Conservation (phyloP, 2,329 filamentous ascomycete genomes). For the Grosmannia penicillata region DNA sequence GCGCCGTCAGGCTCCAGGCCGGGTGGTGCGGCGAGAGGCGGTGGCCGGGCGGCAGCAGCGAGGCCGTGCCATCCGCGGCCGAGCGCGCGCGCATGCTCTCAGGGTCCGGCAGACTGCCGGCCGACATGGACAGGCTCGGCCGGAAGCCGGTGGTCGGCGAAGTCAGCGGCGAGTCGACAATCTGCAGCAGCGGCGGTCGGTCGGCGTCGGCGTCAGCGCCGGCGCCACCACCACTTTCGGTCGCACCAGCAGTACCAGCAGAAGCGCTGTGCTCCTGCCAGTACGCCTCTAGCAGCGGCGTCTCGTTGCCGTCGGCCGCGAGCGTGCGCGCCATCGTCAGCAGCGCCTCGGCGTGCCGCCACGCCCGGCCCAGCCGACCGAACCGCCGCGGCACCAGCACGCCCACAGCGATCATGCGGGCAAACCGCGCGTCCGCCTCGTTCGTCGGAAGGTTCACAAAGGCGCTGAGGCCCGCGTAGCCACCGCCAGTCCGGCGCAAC, state of each 20-base stretch:
- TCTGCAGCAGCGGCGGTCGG: slow-evolving; percentile 20
- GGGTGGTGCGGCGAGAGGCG: slow-evolving; percentile 68
- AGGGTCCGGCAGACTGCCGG: slow-evolving; percentile 27
- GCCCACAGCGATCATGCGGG: slow-evolving; percentile 84
- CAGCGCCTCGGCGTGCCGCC: slow-evolving; percentile 69
- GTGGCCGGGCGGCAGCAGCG: slow-evolving; percentile 45
- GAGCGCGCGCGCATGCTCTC: slow-evolving; percentile 43
- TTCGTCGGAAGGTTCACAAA: slow-evolving; percentile 76
- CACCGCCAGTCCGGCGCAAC: slow-evolving; percentile 21
- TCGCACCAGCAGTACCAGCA: slow-evolving; percentile 12
- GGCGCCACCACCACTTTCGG: neutral
- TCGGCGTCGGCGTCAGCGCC: no score
- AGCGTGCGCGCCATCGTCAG: slow-evolving; percentile 57
- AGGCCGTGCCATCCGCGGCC: slow-evolving; percentile 43
- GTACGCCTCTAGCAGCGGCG: slow-evolving; percentile 56
- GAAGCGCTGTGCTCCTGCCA: slow-evolving; percentile 52
- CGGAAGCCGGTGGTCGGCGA: slow-evolving; percentile 33
- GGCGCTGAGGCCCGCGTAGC: slow-evolving; percentile 77
- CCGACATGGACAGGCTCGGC: slow-evolving; percentile 13
- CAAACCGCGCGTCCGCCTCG: slow-evolving; percentile 65
- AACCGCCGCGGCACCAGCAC: slow-evolving; percentile 74
- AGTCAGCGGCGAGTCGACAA: slow-evolving; percentile 33
- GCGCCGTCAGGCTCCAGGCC: slow-evolving; percentile 62
- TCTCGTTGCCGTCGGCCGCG: slow-evolving; percentile 49
- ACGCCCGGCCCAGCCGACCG: slow-evolving; percentile 73